Conservation (phyloP, 2,329 filamentous ascomycete species). For the Pseudocercospora crystallina region DNA sequence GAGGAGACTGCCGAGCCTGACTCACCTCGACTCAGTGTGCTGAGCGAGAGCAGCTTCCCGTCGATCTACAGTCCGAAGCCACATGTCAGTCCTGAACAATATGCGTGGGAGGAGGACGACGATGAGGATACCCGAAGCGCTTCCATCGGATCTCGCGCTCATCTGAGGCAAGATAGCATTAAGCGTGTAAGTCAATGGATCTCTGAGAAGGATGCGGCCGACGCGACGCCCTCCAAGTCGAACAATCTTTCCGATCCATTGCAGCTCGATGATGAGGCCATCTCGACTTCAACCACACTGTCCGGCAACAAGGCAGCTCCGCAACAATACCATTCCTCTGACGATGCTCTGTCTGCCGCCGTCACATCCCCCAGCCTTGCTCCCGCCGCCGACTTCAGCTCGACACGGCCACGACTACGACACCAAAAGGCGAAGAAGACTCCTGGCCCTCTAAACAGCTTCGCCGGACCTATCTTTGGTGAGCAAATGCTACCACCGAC, state of each 20-base stretch:
- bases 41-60: constrained; percentile 41
- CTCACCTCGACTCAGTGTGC: constrained; percentile 36
- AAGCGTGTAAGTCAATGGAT: constrained; percentile 39
- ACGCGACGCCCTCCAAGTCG: constrained; percentile 33
- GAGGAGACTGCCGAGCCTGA: constrained; percentile 30
- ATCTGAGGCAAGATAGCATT: constrained; percentile 35
- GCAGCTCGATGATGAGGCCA: constrained; percentile 10
- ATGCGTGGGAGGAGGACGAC: constrained; percentile 29
- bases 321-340: constrained; percentile 23
- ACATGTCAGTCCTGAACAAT: constrained; percentile 27
- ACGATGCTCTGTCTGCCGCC: constrained; percentile 21
- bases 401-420: constrained; percentile 5
- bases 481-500: constrained; percentile 35
- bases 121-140: constrained; percentile 16
- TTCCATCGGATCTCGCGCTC: constrained; percentile 13
- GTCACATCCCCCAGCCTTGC: background rate
- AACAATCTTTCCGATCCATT: constrained; percentile 27
- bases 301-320: background rate
- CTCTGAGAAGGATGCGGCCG: constrained; percentile 27
- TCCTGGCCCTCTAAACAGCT: constrained; percentile 17
- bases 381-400: constrained; percentile 9
- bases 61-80: constrained; percentile 37
- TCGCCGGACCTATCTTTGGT: constrained; percentile 27
- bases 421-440: constrained; percentile 13
- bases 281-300: constrained; percentile 11